Evolutionary conservation across 768 basidiomycete genomes (phyloP).

Genomic region (Thelephora ganbajun): DNA sequence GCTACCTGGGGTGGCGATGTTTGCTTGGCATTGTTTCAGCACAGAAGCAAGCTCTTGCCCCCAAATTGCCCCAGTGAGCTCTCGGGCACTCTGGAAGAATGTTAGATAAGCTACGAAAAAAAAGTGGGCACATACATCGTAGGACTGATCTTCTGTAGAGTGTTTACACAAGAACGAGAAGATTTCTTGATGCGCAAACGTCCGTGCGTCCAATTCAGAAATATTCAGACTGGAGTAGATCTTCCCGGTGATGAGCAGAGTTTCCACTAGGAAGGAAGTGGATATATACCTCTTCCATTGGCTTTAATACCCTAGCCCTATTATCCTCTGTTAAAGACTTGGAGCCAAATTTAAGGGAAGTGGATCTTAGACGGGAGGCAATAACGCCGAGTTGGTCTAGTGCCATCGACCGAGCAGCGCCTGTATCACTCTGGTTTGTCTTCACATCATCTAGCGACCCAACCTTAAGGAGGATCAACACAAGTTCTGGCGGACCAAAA

Average conservation of each 20-base stretch:
- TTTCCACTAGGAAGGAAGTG: not conserved
- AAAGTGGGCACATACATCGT: constrained; percentile 40
- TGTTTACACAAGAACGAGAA: constrained; percentile 54
- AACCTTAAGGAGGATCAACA: constrained; percentile 32
- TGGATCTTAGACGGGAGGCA: constrained; percentile 64
- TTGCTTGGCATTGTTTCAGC: constrained; percentile 40
- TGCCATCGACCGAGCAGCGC: constrained; percentile 78
- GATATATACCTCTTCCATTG: constrained; percentile 57
- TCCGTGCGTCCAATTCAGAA: constrained; percentile 41
- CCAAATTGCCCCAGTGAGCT: constrained; percentile 65
- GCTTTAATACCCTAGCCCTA: constrained; percentile 20
- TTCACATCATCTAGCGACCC: constrained; percentile 75
- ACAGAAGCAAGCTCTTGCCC: constrained; percentile 72
- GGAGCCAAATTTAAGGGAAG: constrained; percentile 27
- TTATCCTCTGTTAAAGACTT: constrained; percentile 13
- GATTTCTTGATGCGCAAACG: constrained; percentile 51
- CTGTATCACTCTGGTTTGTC: constrained; percentile 51
- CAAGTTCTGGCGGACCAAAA: not conserved
- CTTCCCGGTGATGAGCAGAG: constrained; percentile 17
- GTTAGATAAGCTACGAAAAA: constrained; percentile 2
- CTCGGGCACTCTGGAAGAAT: constrained; percentile 62
- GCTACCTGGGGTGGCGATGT: constrained; percentile 29
- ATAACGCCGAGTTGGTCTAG: constrained; percentile 92
- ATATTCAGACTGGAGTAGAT: constrained; percentile 36
- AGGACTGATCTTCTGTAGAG: constrained; percentile 68